phyloP scores from a whole-genome alignment of 768 basidiomycete species.

The Auriscalpium orientale region DNA sequence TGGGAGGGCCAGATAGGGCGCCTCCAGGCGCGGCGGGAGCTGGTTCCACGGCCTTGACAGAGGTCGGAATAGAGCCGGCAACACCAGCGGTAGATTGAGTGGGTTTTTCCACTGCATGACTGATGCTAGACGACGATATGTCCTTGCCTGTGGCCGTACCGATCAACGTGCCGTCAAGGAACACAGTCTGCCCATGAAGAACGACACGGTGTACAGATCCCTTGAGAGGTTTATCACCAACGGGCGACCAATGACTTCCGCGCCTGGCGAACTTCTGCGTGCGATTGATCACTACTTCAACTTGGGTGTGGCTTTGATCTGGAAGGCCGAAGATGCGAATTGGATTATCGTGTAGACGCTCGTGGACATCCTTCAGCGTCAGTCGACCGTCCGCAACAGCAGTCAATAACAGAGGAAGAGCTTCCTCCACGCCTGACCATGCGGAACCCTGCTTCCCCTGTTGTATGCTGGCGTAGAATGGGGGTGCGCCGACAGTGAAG shows the following conservation, averaged over 20 bases:
- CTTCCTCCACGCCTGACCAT: slow-evolving; percentile 79
- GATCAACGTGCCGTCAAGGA: slow-evolving; percentile 76
- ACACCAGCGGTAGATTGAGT: neutral
- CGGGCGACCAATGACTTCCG: slow-evolving; percentile 71
- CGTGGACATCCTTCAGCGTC: slow-evolving; percentile 73
- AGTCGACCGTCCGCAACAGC: slow-evolving; percentile 77
- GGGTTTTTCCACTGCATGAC: slow-evolving; percentile 4
- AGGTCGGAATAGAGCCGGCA: neutral
- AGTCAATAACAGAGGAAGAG: slow-evolving; percentile 78
- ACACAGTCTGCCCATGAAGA: slow-evolving; percentile 81
- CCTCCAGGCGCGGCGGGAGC: slow-evolving; percentile 2
- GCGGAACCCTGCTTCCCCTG: slow-evolving; percentile 53
- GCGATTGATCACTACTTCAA: slow-evolving; percentile 89
- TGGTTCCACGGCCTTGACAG: neutral
- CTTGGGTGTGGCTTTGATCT: slow-evolving; percentile 78
- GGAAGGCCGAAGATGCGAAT: slow-evolving; percentile 85
- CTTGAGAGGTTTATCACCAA: slow-evolving; percentile 51
- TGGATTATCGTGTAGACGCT: slow-evolving; percentile 88
- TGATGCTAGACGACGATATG: slow-evolving; percentile 46
- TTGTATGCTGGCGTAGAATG: slow-evolving; percentile 65
- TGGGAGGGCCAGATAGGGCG: slow-evolving; percentile 25
- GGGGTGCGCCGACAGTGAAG: slow-evolving; percentile 83
- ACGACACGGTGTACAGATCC: slow-evolving; percentile 88
- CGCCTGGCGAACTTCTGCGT: slow-evolving; percentile 46
- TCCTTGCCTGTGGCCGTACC: slow-evolving; percentile 58